These are phyloP conservation scores for Pythium brassicae DNA, from an alignment of 352 stramenopile species.

Conservation along the genomic window DNA sequence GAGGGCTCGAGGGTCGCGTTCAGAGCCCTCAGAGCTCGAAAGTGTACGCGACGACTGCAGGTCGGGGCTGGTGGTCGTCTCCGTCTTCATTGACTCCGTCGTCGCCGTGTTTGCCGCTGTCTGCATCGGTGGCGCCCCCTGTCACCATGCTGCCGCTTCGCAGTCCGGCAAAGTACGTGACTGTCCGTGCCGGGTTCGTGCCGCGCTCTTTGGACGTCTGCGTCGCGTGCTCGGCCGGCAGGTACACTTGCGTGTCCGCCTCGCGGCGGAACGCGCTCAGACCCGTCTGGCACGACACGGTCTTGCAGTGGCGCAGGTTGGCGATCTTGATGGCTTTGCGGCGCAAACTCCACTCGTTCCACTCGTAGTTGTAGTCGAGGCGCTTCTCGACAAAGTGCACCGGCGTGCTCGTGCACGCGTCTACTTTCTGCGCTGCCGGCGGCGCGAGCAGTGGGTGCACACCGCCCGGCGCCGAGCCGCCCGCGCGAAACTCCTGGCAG, in stretches of 20 bases:
- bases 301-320: constrained; percentile 89
- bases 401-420: constrained; percentile 88
- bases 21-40: constrained; percentile 59
- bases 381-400: constrained; percentile 91
- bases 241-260: constrained; percentile 86
- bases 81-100: constrained; percentile 17
- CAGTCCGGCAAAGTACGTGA: constrained; percentile 77
- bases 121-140: constrained; percentile 7
- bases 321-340: constrained; percentile 87
- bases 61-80: constrained; percentile 23
- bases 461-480: constrained; percentile 21
- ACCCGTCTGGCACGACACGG: constrained; percentile 84
- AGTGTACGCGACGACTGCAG: constrained; percentile 63
- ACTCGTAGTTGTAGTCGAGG: constrained; percentile 91
- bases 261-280: constrained; percentile 87
- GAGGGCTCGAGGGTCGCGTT: too few relatives aligned
- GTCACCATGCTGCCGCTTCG: constrained; percentile 29
- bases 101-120: constrained; percentile 28
- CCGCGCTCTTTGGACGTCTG: constrained; percentile 80
- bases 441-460: constrained; percentile 62
- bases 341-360: constrained; percentile 93
- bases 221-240: constrained; percentile 49
- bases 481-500: constrained; percentile 36
- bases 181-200: constrained; percentile 79
- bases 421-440: constrained; percentile 57